Evolutionary conservation across 1,139 yeast species (phyloP).

Genomic region (Saccharomyces hybrid): DNA sequence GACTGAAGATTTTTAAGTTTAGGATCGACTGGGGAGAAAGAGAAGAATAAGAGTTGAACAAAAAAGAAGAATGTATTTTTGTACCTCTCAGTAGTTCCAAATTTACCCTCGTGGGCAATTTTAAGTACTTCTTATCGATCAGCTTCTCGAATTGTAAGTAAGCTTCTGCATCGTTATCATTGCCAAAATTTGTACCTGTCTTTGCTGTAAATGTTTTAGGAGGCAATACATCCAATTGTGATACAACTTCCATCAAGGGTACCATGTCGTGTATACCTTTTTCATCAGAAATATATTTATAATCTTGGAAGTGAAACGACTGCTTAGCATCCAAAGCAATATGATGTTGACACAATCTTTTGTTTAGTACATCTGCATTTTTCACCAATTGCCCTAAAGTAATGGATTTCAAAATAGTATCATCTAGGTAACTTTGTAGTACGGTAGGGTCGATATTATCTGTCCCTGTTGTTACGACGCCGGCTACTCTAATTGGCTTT

Average conservation of each 20-base stretch:
- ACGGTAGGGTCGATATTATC: conserved; percentile 18
- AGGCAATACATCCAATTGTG: conserved; percentile 53
- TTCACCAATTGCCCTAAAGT: conserved; percentile 23
- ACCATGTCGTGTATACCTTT: not conserved
- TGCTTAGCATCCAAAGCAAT: conserved; percentile 19
- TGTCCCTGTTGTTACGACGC: conserved; percentile 19
- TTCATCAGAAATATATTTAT: not conserved
- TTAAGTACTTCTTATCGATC: conserved; percentile 36
- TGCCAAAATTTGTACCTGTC: conserved; percentile 92
- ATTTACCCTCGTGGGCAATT: not conserved
- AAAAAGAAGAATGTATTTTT: conserved; percentile 66
- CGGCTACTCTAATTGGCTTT: conserved; percentile 20
- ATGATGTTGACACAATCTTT: conserved; percentile 25
- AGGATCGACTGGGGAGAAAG: conserved; percentile 36
- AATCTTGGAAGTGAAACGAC: conserved; percentile 6
- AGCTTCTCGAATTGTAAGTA: conserved; percentile 70
- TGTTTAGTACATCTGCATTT: conserved; percentile 23
- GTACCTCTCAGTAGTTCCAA: conserved; percentile 78
- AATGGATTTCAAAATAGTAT: conserved; percentile 24
- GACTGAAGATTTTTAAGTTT: conserved; percentile 43
- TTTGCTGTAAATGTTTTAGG: conserved; percentile 63
- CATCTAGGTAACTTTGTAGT: conserved; percentile 23
- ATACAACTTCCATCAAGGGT: conserved; percentile 39
- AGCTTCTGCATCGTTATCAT: conserved; percentile 85
- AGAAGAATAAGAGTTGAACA: conserved; percentile 60